Percentiles rank a stretch among this genome's conserved stretches.
Evolutionary conservation across 1,284 basidiomycete species (phyloP).

Genomic region (Coniferiporia sulphurascens): DNA sequence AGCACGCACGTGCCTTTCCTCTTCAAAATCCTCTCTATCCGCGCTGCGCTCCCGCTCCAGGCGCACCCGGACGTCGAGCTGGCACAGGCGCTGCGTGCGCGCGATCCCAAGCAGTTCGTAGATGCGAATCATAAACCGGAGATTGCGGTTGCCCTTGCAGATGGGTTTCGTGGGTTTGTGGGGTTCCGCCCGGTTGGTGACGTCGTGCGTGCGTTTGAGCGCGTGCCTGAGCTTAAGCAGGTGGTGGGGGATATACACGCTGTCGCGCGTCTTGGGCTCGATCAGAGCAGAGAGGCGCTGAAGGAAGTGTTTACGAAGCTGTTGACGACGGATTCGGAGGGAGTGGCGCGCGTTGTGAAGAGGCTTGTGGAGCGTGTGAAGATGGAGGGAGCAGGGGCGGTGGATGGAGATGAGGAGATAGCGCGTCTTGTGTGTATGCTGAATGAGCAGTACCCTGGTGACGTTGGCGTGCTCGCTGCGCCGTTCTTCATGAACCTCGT

Average conservation of each 20-base stretch:
- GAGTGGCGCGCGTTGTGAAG: conserved; percentile 32
- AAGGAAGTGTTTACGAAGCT: conserved; percentile 42
- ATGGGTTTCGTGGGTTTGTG: conserved; percentile 57
- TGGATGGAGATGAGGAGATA: conserved; percentile 27
- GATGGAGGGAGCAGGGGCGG: conserved; percentile 22
- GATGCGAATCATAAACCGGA: conserved; percentile 63
- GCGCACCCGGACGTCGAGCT: conserved; percentile 63
- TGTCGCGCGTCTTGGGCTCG: conserved; percentile 15
- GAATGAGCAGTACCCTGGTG: conserved; percentile 51
- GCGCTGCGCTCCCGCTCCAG: conserved; percentile 62
- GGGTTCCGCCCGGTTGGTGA: conserved; percentile 48
- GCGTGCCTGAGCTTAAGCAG: conserved; percentile 46
- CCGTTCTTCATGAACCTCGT: conserved; percentile 60
- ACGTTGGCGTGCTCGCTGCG: conserved; percentile 59
- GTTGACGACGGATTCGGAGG: conserved; percentile 36
- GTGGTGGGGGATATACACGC: conserved; percentile 30
- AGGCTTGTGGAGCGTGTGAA: conserved; percentile 36
- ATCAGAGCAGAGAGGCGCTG: conserved; percentile 25
- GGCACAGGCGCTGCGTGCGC: conserved; percentile 44
- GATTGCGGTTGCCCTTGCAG: conserved; percentile 62
- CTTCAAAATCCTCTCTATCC: conserved; percentile 58
- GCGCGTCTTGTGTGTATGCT: conserved; percentile 43
- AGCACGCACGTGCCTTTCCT: conserved; percentile 44
- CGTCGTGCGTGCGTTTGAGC: conserved; percentile 41
- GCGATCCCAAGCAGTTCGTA: conserved; percentile 44